phyloP scores from a whole-genome alignment of 2,329 filamentous ascomycete species.

The Clarireedia sp. region DNA sequence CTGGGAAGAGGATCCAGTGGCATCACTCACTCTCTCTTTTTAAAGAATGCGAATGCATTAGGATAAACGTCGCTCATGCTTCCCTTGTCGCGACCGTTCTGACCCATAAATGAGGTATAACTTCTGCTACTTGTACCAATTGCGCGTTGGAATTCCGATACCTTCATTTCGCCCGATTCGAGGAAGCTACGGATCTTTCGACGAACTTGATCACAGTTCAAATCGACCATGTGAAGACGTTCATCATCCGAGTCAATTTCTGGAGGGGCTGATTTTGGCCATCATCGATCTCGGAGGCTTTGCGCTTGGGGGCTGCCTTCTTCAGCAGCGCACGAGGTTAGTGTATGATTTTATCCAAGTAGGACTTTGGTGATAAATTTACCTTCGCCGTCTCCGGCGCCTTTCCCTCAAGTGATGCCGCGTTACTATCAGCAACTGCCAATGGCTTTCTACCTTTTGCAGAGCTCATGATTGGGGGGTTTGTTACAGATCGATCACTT shows the following conservation, averaged over 20 bases:
- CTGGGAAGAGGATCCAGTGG: not conserved
- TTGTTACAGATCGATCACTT: too few species aligned
- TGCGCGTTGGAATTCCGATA: conserved; percentile 34
- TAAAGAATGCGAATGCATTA: conserved; percentile 39
- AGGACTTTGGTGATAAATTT: not conserved
- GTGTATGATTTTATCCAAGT: not conserved
- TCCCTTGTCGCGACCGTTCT: conserved; percentile 35
- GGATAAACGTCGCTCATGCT: conserved; percentile 29
- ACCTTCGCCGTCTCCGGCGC: not conserved
- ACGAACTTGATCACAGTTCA: conserved; percentile 32
- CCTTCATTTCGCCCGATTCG: conserved; percentile 35
- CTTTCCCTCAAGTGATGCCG: too few species aligned
- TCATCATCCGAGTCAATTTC: conserved; percentile 16
- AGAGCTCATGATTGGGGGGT: not conserved
- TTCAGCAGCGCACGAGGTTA: not conserved
- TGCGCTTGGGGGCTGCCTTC: conserved; percentile 13
- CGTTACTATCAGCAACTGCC: not conserved
- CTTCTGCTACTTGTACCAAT: conserved; percentile 32
- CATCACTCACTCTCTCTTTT: conserved; percentile 35
- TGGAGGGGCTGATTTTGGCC: not conserved
- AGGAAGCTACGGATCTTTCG: conserved; percentile 36
- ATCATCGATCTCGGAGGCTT: conserved; percentile 10
- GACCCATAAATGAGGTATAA: conserved; percentile 42
- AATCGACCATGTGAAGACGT: conserved; percentile 8
- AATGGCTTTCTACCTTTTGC: not conserved